Conservation (phyloP, 352 stramenopile species). For the Globisporangium cederbergense region DNA sequence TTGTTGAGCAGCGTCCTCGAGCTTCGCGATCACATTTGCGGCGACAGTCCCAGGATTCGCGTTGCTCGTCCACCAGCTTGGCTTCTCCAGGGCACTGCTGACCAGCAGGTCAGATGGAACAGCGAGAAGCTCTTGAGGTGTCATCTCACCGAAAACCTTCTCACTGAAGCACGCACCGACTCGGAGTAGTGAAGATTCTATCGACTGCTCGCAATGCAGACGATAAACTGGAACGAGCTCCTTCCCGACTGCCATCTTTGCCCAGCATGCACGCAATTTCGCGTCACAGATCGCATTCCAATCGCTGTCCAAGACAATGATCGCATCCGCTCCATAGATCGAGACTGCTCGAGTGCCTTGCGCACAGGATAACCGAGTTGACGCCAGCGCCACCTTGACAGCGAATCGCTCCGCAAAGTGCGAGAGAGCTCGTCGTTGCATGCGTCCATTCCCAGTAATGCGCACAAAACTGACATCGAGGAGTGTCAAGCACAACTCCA, state of each 20-base stretch:
- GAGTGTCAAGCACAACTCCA: slow-evolving; percentile 69
- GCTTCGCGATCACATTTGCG: slow-evolving; percentile 23
- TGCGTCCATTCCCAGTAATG: slow-evolving; percentile 45
- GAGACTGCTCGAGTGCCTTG: slow-evolving; percentile 45
- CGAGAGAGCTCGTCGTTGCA: slow-evolving; percentile 59
- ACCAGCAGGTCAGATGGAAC: slow-evolving; percentile 42
- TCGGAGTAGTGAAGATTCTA: slow-evolving; percentile 73
- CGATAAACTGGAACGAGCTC: slow-evolving; percentile 66
- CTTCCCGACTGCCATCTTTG: slow-evolving; percentile 46
- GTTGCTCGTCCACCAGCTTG: slow-evolving; percentile 59
- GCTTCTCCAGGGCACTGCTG: slow-evolving; percentile 52
- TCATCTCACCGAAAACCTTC: slow-evolving; percentile 80
- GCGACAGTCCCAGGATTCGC: slow-evolving; percentile 29
- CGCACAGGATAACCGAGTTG: slow-evolving; percentile 46
- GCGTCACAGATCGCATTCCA: slow-evolving; percentile 79
- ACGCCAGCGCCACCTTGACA: slow-evolving; percentile 69
- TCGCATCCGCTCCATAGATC: slow-evolving; percentile 71
- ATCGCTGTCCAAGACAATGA: slow-evolving; percentile 80
- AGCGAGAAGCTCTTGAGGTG: slow-evolving; percentile 59
- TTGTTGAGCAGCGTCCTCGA: slow-evolving; percentile 29
- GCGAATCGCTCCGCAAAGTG: slow-evolving; percentile 64
- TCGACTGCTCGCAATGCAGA: slow-evolving; percentile 75
- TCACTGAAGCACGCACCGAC: slow-evolving; percentile 69
- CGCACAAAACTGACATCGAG: slow-evolving; percentile 63
- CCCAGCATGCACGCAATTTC: slow-evolving; percentile 78